A percentile compares a stretch with the other conserved stretches of the same genome.
Conservation (phyloP, 1,284 basidiomycete genomes). For the Cryptococcus maquisensis region DNA sequence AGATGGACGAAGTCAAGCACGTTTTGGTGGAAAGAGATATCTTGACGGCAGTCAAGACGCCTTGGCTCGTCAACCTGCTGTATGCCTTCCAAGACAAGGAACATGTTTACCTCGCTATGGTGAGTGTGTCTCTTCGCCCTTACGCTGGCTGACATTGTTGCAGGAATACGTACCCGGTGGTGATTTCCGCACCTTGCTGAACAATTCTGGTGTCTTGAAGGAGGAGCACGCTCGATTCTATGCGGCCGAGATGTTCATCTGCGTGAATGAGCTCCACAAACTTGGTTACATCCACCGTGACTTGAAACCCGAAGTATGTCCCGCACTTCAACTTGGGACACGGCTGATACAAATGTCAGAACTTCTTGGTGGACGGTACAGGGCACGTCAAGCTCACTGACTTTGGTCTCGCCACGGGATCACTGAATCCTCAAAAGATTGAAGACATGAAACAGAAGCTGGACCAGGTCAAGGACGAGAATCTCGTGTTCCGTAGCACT, state of each 20-base stretch:
- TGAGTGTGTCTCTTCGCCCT: slow-evolving; percentile 15
- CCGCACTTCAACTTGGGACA: slow-evolving; percentile 4
- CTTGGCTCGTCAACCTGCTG: slow-evolving; percentile 85
- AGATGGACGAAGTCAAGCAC: slow-evolving; percentile 93
- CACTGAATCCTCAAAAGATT: slow-evolving; percentile 90
- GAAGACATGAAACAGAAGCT: slow-evolving; percentile 93
- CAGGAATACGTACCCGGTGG: slow-evolving; percentile 92
- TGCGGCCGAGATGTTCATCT: slow-evolving; percentile 91
- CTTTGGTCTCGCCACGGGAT: slow-evolving; percentile 95
- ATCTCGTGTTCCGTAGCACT: slow-evolving; percentile 85
- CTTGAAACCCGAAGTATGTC: slow-evolving; percentile 84
- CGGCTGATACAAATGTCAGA: slow-evolving; percentile 55
- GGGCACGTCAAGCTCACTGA: slow-evolving; percentile 99
- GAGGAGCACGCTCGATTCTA: slow-evolving; percentile 94
- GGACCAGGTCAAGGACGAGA: slow-evolving; percentile 92
- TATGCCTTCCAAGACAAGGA: slow-evolving; percentile 91
- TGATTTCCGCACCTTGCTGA: slow-evolving; percentile 89
- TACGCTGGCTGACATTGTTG: background rate
- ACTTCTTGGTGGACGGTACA: slow-evolving; percentile 91
- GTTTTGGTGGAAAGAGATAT: slow-evolving; percentile 96
- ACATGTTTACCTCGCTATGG: slow-evolving; percentile 90
- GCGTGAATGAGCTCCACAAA: slow-evolving; percentile 86
- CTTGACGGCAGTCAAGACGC: slow-evolving; percentile 87
- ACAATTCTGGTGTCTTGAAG: slow-evolving; percentile 93
- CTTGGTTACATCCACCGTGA: slow-evolving; percentile 96